Evolutionary conservation across 2,329 filamentous ascomycete species (phyloP).

Genomic region (Sporothrix pallida): DNA sequence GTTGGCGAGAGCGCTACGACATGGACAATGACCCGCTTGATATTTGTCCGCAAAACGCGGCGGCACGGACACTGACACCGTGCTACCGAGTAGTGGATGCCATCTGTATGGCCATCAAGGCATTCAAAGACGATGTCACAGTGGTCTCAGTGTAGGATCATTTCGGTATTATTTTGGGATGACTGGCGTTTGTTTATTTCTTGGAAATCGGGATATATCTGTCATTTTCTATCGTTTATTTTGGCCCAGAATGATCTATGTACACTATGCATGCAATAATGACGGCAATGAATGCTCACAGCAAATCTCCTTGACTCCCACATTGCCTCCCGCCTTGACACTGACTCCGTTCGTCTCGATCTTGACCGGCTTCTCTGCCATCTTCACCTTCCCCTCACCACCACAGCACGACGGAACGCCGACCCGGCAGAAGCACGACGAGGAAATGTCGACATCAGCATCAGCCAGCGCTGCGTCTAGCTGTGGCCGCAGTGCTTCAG

Average conservation of each 20-base stretch:
- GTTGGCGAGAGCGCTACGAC: slow-evolving; percentile 32
- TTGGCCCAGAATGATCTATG: neutral
- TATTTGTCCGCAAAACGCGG: slow-evolving; percentile 31
- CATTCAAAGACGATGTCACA: slow-evolving; percentile 20
- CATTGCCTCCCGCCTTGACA: neutral
- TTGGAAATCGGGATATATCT: too few species aligned
- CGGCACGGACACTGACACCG: slow-evolving; percentile 30
- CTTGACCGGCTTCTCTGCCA: neutral
- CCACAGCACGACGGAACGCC: slow-evolving; percentile 26
- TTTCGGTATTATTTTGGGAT: neutral
- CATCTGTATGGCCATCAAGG: slow-evolving; percentile 19
- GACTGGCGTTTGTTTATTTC: neutral
- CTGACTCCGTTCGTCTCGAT: too few species aligned
- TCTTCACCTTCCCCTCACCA: neutral
- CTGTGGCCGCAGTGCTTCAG: slow-evolving; percentile 23
- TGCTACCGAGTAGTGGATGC: slow-evolving; percentile 32
- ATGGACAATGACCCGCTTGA: slow-evolving; percentile 33
- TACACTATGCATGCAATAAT: slow-evolving; percentile 22
- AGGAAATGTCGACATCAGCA: slow-evolving; percentile 44
- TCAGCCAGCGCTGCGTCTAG: slow-evolving; percentile 16
- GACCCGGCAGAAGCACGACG: slow-evolving; percentile 48
- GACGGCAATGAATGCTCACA: slow-evolving; percentile 18
- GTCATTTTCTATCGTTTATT: too few species aligned
- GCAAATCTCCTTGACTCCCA: slow-evolving; percentile 5
- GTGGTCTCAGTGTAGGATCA: neutral